Base-by-base conservation (phyloP, 2,329 filamentous ascomycete species). In the Curvularia hawaiiensis region DNA sequence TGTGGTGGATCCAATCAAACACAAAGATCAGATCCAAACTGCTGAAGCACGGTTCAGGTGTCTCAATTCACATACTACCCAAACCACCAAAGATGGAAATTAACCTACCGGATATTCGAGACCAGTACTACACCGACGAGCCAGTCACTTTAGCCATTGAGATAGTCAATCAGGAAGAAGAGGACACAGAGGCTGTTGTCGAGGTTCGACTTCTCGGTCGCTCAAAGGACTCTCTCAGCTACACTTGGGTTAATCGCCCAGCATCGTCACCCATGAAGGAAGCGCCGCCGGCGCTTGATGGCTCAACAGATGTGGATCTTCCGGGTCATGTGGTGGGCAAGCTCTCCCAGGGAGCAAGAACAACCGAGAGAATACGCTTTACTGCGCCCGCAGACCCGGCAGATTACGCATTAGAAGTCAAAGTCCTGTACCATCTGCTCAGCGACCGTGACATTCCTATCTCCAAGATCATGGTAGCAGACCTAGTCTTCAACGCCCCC, bases 81-180 rank as follows among this genome's bases (percentile, higher is more conserved):
- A 90, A 96, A 63, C 95, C 94, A 28, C 95, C 95, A 0, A 98
- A 97, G 76, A 87, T 99, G 79, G 88, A 91, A 65, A 85, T 99
- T 45, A 83, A 80, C 26, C 78, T 91, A 10, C 80, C 85, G 2
- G 83, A 86, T 40, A 76, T 88, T 8, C 80, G 83, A 55, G 83
- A 86, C 12, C 88, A 92, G 53, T 96, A 94, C 74, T 98, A 97
- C 72, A 90, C 90, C 1, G 90, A 96, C 67, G 95, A 99, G 77
- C 75, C 80, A 0, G 85, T 97, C 28, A 79, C 80, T 7, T 75
- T 98, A 22, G 78, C 83, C 0, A 80, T 98, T 39, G 85, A 89
- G 43, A 79, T 97, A 3, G 70, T 87, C 55, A 99, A 99, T 65
- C 88, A 88, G 48, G 95, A 99, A 79, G 91, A 92, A 5, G 89